phyloP scores from a whole-genome alignment of 352 stramenopile genomes.

The Globisporangium paddicum region DNA sequence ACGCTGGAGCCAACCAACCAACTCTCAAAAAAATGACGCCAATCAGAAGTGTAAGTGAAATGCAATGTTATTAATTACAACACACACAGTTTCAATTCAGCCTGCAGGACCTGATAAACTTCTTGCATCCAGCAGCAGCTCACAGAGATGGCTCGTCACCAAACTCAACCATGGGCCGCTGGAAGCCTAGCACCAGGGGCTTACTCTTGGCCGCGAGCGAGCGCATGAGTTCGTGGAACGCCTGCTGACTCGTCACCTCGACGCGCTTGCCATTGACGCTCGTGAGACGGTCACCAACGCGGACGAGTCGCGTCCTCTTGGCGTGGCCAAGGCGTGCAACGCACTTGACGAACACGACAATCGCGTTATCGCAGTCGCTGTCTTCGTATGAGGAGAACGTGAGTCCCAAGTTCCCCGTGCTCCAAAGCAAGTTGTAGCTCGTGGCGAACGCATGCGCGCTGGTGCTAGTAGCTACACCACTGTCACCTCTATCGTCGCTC shows the following conservation, averaged over 20 bases:
- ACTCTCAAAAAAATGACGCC: not conserved
- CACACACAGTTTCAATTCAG: not conserved
- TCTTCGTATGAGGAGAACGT: conserved; percentile 40
- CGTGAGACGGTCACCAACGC: conserved; percentile 29
- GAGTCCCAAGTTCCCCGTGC: conserved; percentile 29
- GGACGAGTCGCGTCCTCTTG: conserved; percentile 28
- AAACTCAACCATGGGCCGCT: conserved; percentile 28
- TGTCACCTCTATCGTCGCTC: conserved; percentile 8
- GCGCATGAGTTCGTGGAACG: conserved; percentile 36
- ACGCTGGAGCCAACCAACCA: not conserved
- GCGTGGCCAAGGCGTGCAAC: conserved; percentile 26
- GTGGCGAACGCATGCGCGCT: conserved; percentile 1
- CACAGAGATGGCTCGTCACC: conserved; percentile 1
- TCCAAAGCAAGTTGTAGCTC: conserved; percentile 44
- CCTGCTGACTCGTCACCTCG: conserved; percentile 14
- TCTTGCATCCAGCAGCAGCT: not conserved
- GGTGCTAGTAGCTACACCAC: not conserved
- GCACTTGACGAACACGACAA: conserved; percentile 43
- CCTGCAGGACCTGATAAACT: not conserved
- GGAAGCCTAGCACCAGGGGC: conserved; percentile 35
- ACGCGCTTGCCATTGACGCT: conserved; percentile 34
- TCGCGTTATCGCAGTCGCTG: conserved; percentile 19
- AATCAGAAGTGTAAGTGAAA: not conserved
- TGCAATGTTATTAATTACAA: not conserved
- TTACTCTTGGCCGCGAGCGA: conserved; percentile 25